These are phyloP conservation scores for Exophiala phaeomuriformis DNA, from an alignment of 2,329 filamentous ascomycete genomes.

Conservation along the genomic window DNA sequence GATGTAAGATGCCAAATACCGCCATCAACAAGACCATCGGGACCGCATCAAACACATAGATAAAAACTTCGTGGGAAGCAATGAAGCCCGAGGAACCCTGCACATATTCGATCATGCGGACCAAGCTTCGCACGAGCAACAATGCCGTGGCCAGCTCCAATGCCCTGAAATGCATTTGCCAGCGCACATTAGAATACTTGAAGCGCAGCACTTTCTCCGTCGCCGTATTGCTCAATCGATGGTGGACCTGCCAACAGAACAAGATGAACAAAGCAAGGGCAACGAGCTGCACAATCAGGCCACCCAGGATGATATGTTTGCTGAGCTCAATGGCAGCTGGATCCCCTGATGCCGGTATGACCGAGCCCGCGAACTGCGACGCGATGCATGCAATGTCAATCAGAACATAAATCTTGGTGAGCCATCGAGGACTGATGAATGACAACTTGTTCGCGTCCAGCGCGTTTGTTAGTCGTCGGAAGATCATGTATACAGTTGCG, in stretches of 20 bases:
- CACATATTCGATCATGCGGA: neutral
- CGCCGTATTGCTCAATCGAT: neutral
- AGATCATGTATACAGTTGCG: slow-evolving; percentile 35
- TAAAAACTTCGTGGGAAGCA: neutral
- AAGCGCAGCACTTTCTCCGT: neutral
- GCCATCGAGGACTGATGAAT: slow-evolving; percentile 30
- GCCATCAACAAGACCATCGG: neutral
- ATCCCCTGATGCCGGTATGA: neutral
- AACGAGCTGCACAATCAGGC: neutral
- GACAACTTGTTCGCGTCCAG: slow-evolving; percentile 33
- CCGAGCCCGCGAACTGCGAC: neutral
- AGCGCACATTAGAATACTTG: neutral
- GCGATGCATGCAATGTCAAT: slow-evolving; percentile 30
- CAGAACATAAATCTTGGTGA: slow-evolving; percentile 34
- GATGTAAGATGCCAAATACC: neutral
- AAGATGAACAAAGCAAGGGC: neutral
- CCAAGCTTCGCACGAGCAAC: neutral
- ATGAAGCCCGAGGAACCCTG: neutral
- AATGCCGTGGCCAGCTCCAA: neutral
- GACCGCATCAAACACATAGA: neutral
- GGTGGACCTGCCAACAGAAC: neutral
- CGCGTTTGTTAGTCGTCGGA: slow-evolving; percentile 35
- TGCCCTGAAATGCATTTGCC: neutral
- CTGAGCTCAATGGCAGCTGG: neutral
- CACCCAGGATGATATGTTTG: neutral